Percentiles rank a stretch among this genome's conserved stretches.
phyloP scores from a whole-genome alignment of 257 asterid species.

The Solanum verrucosum region DNA sequence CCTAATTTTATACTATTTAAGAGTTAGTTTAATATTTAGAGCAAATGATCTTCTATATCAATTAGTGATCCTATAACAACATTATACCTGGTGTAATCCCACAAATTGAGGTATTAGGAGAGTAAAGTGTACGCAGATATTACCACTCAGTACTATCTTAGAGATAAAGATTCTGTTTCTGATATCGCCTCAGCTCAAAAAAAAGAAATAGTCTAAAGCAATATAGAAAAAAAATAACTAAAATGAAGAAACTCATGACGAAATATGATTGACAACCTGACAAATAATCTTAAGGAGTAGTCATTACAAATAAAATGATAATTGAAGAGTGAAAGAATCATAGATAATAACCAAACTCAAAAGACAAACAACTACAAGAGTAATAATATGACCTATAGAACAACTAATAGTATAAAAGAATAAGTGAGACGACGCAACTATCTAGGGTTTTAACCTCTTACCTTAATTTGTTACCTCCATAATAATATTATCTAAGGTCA shows the following conservation, averaged over 20 bases:
- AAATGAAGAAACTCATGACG: neutral
- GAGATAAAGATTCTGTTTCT: accelerated
- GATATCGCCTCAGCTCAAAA: too few species aligned
- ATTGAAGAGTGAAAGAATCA: neutral
- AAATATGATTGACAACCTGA: neutral
- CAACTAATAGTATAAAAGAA: neutral
- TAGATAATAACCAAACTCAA: neutral
- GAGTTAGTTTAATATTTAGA: neutral
- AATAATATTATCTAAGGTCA: too few species aligned
- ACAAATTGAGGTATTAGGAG: neutral
- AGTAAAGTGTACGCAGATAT: neutral
- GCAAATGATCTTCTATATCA: neutral
- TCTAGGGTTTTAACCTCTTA: too few species aligned
- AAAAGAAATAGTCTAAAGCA: too few species aligned
- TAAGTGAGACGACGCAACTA: too few species aligned
- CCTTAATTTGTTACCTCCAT: too few species aligned
- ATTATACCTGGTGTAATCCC: neutral
- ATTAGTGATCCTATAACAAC: neutral
- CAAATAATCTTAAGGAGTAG: neutral
- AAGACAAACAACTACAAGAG: neutral
- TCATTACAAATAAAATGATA: too few species aligned
- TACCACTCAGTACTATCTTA: neutral
- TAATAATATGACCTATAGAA: too few species aligned
- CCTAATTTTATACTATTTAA: too few species aligned
- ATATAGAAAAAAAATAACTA: too few species aligned